A percentile compares a stretch with the other conserved stretches of the same genome.
Evolutionary conservation across 2,329 filamentous ascomycete species (phyloP).

Genomic region (Paecilomyces formosus): DNA sequence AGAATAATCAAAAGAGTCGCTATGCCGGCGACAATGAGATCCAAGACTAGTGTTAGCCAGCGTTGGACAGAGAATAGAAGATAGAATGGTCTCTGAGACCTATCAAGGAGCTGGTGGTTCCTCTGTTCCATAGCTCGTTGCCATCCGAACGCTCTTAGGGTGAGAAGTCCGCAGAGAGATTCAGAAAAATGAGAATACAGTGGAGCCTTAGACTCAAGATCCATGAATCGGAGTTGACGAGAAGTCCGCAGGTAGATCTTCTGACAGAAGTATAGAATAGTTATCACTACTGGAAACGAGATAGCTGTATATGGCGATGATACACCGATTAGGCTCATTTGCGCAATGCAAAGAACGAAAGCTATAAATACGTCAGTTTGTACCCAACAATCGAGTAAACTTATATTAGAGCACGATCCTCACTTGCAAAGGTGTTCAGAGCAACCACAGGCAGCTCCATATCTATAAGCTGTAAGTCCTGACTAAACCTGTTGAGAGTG

Average conservation of each 20-base stretch:
- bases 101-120: slow-evolving; percentile 44
- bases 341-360: slow-evolving; percentile 32
- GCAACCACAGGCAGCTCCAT: slow-evolving; percentile 35
- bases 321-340: slow-evolving; percentile 43
- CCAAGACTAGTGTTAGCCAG: slow-evolving; percentile 48
- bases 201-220: slow-evolving; percentile 55
- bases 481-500: slow-evolving; percentile 38
- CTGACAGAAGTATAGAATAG: slow-evolving; percentile 45
- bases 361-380: slow-evolving; percentile 4
- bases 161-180: slow-evolving; percentile 48
- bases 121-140: slow-evolving; percentile 34
- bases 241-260: slow-evolving; percentile 55
- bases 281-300: slow-evolving; percentile 44
- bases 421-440: slow-evolving; percentile 32
- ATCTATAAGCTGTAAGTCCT: slow-evolving; percentile 38
- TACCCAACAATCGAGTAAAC: not conserved
- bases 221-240: slow-evolving; percentile 52
- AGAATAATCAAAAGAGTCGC: slow-evolving; percentile 44
- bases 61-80: slow-evolving; percentile 50
- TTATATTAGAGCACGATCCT: slow-evolving; percentile 1
- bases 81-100: slow-evolving; percentile 52
- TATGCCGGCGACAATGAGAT: slow-evolving; percentile 43
- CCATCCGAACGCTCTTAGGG: slow-evolving; percentile 53
- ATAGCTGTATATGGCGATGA: slow-evolving; percentile 42
- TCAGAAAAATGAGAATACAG: slow-evolving; percentile 53